Percentiles rank a stretch among this genome's conserved stretches.
Evolutionary conservation across 352 stramenopile species (phyloP).

Genomic region (Globisporangium parvum): DNA sequence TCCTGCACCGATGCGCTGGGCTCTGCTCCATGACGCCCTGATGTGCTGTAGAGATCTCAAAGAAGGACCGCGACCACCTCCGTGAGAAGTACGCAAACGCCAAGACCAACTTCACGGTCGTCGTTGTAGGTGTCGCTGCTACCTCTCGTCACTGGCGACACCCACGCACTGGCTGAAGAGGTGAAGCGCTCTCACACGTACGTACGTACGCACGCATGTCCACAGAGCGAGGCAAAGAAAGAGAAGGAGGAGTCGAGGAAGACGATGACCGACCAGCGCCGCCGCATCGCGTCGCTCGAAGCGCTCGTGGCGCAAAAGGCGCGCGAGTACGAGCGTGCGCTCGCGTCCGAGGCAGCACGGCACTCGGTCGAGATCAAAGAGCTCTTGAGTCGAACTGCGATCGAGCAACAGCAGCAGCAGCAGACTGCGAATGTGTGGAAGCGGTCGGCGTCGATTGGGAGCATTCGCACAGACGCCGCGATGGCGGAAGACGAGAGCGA

Average conservation of each 20-base stretch:
- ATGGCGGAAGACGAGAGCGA: slow-evolving; percentile 10
- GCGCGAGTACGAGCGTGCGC: slow-evolving; percentile 53
- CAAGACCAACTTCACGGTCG: slow-evolving; percentile 69
- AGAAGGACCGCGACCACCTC: slow-evolving; percentile 59
- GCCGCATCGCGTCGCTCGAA: slow-evolving; percentile 41
- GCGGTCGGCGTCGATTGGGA: slow-evolving; percentile 15
- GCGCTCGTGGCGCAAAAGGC: slow-evolving; percentile 44
- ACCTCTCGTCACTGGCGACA: not conserved
- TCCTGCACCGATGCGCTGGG: not conserved
- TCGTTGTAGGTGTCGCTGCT: slow-evolving; percentile 36
- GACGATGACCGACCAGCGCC: slow-evolving; percentile 46
- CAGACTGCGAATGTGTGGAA: slow-evolving; percentile 6
- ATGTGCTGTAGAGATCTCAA: slow-evolving; percentile 33
- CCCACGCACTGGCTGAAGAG: not conserved
- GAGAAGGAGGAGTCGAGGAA: slow-evolving; percentile 62
- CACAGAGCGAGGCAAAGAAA: slow-evolving; percentile 60
- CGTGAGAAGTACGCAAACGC: slow-evolving; percentile 75
- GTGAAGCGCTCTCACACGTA: not conserved
- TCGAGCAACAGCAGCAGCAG: slow-evolving; percentile 22
- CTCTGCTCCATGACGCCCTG: not conserved
- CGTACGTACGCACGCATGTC: not conserved
- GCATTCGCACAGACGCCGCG: slow-evolving; percentile 6
- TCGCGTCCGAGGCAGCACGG: slow-evolving; percentile 32
- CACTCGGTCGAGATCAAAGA: slow-evolving; percentile 54
- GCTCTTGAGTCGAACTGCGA: slow-evolving; percentile 18